Evolutionary conservation across 768 basidiomycete genomes (phyloP).

Genomic region (Lactifluus echinatus): DNA sequence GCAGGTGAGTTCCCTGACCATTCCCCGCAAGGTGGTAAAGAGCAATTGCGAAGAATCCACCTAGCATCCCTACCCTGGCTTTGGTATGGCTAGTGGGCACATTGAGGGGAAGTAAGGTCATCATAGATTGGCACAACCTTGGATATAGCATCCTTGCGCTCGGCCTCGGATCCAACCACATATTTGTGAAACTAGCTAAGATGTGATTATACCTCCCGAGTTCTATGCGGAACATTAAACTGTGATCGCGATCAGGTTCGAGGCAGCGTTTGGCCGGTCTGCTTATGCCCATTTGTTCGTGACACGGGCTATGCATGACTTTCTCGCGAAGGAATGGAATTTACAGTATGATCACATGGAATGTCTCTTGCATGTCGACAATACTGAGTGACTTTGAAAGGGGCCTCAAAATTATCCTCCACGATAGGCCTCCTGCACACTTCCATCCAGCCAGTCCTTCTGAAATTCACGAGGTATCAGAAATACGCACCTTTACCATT

Average conservation of each 20-base stretch:
- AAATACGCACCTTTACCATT: neutral
- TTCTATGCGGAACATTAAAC: neutral
- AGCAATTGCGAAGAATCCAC: slow-evolving; percentile 67
- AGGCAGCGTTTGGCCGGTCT: slow-evolving; percentile 62
- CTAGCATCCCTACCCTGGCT: slow-evolving; percentile 87
- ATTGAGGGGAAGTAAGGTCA: slow-evolving; percentile 70
- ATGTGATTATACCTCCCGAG: slow-evolving; percentile 38
- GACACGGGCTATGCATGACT: slow-evolving; percentile 75
- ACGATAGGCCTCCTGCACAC: slow-evolving; percentile 84
- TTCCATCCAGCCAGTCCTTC: slow-evolving; percentile 65
- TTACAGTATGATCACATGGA: slow-evolving; percentile 47
- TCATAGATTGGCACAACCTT: slow-evolving; percentile 99
- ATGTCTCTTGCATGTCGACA: neutral
- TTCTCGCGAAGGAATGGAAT: slow-evolving; percentile 62
- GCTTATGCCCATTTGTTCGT: slow-evolving; percentile 94
- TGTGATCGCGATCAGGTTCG: slow-evolving; percentile 51
- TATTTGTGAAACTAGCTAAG: slow-evolving; percentile 65
- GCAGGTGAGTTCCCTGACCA: slow-evolving; percentile 50
- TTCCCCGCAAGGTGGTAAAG: neutral
- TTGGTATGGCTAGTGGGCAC: slow-evolving; percentile 68
- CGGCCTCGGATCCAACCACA: slow-evolving; percentile 59
- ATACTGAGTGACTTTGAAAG: slow-evolving; percentile 32
- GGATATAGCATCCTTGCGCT: slow-evolving; percentile 90
- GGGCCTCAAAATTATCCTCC: slow-evolving; percentile 68
- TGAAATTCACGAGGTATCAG: slow-evolving; percentile 65